phyloP scores from a whole-genome alignment of 345 rosid genomes.

The Angophora floribunda region DNA sequence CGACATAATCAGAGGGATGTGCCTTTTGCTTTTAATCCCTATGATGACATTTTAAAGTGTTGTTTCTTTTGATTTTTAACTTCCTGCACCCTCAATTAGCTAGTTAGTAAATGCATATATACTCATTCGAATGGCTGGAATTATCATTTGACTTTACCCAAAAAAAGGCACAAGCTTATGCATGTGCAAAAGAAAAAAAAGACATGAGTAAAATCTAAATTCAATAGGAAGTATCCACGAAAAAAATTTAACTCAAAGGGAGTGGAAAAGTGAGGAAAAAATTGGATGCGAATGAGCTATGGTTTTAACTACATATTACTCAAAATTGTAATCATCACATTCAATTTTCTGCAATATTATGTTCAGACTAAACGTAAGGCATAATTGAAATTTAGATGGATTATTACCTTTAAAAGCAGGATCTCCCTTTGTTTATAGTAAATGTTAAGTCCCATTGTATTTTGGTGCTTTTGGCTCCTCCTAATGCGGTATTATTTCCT shows the following conservation, averaged over 20 bases:
- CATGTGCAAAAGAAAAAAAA: too few species aligned
- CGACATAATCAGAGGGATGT: too few species aligned
- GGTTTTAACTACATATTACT: too few species aligned
- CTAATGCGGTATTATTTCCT: fast-evolving
- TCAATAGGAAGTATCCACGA: too few species aligned
- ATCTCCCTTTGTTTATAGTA: neutral
- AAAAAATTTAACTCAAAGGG: too few species aligned
- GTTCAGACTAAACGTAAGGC: neutral
- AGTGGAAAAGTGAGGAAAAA: neutral
- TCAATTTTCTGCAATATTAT: neutral
- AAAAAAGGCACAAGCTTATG: too few species aligned
- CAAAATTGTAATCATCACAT: neutral
- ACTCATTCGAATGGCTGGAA: neutral
- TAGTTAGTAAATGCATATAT: neutral
- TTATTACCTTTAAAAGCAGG: neutral
- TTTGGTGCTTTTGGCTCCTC: neutral
- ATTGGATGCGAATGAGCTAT: neutral
- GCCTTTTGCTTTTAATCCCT: neutral
- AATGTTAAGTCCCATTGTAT: neutral
- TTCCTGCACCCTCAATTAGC: neutral
- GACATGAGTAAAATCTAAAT: too few species aligned
- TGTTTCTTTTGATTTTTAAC: neutral
- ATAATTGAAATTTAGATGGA: neutral
- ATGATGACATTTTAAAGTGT: neutral
- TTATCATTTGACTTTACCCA: neutral